Percentiles rank a stretch among this genome's conserved stretches.
Evolutionary conservation across 192 early-diverging fungal species (phyloP).

Genomic region (Umbelopsis sp.): DNA sequence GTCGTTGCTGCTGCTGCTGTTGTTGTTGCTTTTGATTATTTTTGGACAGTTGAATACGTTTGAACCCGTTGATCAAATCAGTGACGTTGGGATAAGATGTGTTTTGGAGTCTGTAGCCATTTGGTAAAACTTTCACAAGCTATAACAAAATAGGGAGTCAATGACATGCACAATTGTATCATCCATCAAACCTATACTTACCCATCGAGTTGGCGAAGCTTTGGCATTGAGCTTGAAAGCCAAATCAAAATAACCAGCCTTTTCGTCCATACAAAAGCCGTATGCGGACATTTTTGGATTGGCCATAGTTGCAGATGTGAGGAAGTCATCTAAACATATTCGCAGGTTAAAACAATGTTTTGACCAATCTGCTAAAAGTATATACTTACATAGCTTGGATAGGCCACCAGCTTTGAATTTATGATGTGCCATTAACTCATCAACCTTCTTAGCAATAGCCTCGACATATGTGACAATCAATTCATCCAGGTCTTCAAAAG

Average conservation of each 20-base stretch:
- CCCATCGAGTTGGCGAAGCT: slow-evolving; percentile 65
- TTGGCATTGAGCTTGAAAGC: slow-evolving; percentile 77
- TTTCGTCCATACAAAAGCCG: slow-evolving; percentile 71
- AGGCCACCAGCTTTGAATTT: slow-evolving; percentile 76
- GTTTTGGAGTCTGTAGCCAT: slow-evolving; percentile 74
- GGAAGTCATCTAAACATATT: slow-evolving; percentile 43
- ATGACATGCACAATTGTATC: background rate
- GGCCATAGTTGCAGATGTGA: slow-evolving; percentile 48
- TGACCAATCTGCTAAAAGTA: slow-evolving; percentile 22
- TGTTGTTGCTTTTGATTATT: slow-evolving; percentile 14
- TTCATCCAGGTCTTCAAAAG: slow-evolving; percentile 90
- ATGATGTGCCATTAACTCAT: slow-evolving; percentile 66
- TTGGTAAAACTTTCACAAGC: slow-evolving; percentile 70
- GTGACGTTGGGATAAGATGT: slow-evolving; percentile 68
- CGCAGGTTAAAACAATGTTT: slow-evolving; percentile 26
- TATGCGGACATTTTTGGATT: slow-evolving; percentile 78
- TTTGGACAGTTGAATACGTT: slow-evolving; percentile 37
- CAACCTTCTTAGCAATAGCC: slow-evolving; percentile 71
- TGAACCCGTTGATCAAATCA: slow-evolving; percentile 75
- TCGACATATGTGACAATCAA: slow-evolving; percentile 89
- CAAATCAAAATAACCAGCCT: slow-evolving; percentile 74
- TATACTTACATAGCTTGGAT: slow-evolving; percentile 59
- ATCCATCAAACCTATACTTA: slow-evolving; percentile 25
- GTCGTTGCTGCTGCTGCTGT: slow-evolving; percentile 4
- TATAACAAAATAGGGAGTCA: slow-evolving; percentile 3